Evolutionary conservation across 257 asterid genomes (phyloP), one percentile per base, ranked within the genome.

Genomic region (Petrea volubilis): DNA sequence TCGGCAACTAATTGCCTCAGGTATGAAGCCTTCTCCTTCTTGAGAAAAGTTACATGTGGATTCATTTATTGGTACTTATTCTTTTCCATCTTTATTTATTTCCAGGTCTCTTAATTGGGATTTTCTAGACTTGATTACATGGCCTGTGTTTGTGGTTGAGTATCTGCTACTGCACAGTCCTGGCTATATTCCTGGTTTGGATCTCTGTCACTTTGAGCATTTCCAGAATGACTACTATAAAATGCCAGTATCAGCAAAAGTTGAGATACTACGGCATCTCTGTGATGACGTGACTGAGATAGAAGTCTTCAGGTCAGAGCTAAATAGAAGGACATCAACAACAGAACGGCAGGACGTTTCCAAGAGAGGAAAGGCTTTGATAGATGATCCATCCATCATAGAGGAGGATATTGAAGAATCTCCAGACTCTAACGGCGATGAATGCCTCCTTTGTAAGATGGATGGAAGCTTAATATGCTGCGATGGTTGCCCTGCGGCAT

Each of bases 401-500:
- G 87, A 83, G 82, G 95, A 82, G 56, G 88, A 79, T 72, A 77
- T 64, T 28, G 85, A 79, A 56, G 94, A 83, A 60, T 40, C 78
- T 51, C 76, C 83, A 25, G 99, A 95, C 66, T 68, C 85, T 86
- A 95, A 95, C 71, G 83, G 85, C 70, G 98, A 92, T 77, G 99
- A 95, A 79, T 95, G 99, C 78, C 75, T 84, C 83, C 96, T 95
- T 20, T 95, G 99, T 83, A 92, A 87, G 85, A 90, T 86, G 96
- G 99, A 95, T 25, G 99, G 99, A 36, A 87, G 57, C 80, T 85
- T 95, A 68, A 88, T 95, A 80, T 95, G 99, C 85, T 95, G 99
- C 71, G 99, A 95, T 69, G 98, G 99, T 64, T 95, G 99, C 80
- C 99, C 99, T 68, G 95, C 97, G 46, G 98, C 99, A 66, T 95